Evolutionary conservation across 225 moss, liverwort and hornwort genomes (phyloP).

Genomic region (Pseudoscleropodium purum): DNA sequence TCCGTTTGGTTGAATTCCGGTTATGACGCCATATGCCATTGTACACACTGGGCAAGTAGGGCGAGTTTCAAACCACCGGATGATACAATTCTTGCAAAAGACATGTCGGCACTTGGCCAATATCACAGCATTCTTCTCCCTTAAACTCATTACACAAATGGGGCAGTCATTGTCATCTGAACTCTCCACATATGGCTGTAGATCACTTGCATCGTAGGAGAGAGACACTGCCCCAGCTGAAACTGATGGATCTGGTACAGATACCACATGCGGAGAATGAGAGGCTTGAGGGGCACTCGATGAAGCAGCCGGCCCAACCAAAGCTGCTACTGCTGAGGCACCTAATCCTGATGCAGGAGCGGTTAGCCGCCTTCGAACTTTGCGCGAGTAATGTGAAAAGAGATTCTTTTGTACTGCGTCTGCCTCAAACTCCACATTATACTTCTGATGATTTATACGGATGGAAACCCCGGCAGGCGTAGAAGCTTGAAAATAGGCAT

Average conservation of each 20-base stretch:
- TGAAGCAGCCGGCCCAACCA: neutral
- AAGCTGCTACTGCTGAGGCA: neutral
- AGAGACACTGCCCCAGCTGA: slow-evolving; percentile 15
- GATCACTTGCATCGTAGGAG: slow-evolving; percentile 18
- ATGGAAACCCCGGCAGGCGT: slow-evolving; percentile 33
- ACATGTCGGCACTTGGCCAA: slow-evolving; percentile 40
- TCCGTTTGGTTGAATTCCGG: slow-evolving; percentile 47
- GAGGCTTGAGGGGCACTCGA: slow-evolving; percentile 4
- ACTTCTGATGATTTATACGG: slow-evolving; percentile 18
- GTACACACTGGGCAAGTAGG: slow-evolving; percentile 54
- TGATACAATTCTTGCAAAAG: slow-evolving; percentile 46
- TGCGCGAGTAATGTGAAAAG: slow-evolving; percentile 28
- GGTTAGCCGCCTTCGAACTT: slow-evolving; percentile 33
- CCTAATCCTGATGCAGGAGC: neutral
- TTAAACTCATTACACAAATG: slow-evolving; percentile 42
- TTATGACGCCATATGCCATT: slow-evolving; percentile 43
- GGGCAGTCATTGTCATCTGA: slow-evolving; percentile 49
- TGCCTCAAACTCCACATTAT: slow-evolving; percentile 42
- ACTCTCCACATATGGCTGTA: slow-evolving; percentile 29
- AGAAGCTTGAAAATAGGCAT: slow-evolving; percentile 27
- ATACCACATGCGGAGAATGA: neutral
- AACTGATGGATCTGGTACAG: slow-evolving; percentile 16
- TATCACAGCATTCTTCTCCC: slow-evolving; percentile 14
- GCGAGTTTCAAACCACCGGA: slow-evolving; percentile 45
- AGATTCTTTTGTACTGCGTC: slow-evolving; percentile 39